Evolutionary conservation across 148 eudicot genomes (phyloP).

Genomic region (Euryodendron excelsum): DNA sequence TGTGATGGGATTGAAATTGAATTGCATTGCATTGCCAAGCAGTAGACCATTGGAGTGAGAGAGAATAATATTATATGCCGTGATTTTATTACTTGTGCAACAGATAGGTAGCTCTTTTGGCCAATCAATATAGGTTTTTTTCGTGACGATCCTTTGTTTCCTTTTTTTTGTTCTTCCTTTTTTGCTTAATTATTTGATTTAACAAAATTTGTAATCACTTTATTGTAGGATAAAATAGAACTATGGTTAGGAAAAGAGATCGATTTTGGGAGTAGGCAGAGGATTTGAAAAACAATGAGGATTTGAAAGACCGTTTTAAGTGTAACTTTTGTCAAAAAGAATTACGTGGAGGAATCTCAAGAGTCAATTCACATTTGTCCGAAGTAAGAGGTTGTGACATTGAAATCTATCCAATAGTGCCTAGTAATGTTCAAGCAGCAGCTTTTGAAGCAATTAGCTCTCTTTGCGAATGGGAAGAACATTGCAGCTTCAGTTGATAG

Average conservation of each 20-base stretch:
- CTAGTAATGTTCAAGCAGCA: not conserved
- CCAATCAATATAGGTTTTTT: too few relatives aligned
- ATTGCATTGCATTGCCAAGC: too few relatives aligned
- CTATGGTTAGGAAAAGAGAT: not conserved
- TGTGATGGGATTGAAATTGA: too few relatives aligned
- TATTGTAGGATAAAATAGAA: not conserved
- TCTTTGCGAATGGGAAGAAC: not conserved
- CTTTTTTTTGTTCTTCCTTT: too few relatives aligned
- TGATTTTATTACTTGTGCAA: too few relatives aligned
- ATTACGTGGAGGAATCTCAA: not conserved
- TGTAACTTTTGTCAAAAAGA: not conserved
- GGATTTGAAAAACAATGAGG: too few relatives aligned
- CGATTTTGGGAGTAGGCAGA: constrained; percentile 3
- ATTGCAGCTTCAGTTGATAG: not conserved
- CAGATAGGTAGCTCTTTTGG: too few relatives aligned
- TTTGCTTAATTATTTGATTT: too few relatives aligned
- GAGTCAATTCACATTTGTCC: not conserved
- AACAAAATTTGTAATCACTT: too few relatives aligned
- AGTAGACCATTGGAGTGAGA: too few relatives aligned
- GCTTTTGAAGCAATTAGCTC: not conserved
- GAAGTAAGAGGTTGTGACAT: not conserved
- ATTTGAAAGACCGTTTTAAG: not conserved
- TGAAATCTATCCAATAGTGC: not conserved
- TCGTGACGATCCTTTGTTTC: too few relatives aligned
- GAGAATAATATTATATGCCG: too few relatives aligned